Percentiles rank a stretch among this genome's conserved stretches.
phyloP scores from a whole-genome alignment of 768 basidiomycete genomes.

The Tylopilus vinaceipallidus region DNA sequence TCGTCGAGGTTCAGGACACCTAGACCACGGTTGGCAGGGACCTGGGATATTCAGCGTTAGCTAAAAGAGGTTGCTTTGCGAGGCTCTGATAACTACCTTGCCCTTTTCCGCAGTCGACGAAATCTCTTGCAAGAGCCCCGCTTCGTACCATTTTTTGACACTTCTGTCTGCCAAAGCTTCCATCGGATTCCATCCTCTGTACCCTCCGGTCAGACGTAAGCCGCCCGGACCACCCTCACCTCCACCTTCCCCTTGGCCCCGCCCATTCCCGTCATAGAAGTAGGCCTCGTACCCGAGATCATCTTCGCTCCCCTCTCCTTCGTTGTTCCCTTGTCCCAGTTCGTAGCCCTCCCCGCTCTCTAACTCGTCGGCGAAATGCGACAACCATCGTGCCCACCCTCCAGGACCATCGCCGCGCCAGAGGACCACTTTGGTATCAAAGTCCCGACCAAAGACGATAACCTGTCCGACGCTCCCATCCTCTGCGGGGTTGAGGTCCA shows the following conservation, averaged over 20 bases:
- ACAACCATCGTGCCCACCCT: constrained; percentile 96
- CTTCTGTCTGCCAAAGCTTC: constrained; percentile 94
- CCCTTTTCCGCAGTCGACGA: constrained; percentile 40
- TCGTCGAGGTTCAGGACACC: constrained; percentile 41
- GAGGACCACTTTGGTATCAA: constrained; percentile 95
- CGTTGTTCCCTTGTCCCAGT: constrained; percentile 53
- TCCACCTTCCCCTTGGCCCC: constrained; percentile 76
- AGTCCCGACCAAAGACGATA: constrained; percentile 98
- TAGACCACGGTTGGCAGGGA: constrained; percentile 43
- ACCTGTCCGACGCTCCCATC: constrained; percentile 83
- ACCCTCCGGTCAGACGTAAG: constrained; percentile 77
- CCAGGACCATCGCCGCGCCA: constrained; percentile 87
- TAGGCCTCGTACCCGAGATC: constrained; percentile 84
- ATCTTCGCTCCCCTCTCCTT: constrained; percentile 78
- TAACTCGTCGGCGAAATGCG: constrained; percentile 87
- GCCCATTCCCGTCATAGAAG: constrained; percentile 77
- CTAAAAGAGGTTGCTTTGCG: constrained; percentile 1
- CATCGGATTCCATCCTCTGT: constrained; percentile 87
- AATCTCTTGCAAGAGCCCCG: constrained; percentile 62
- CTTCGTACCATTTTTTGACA: constrained; percentile 80
- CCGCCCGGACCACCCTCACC: constrained; percentile 71
- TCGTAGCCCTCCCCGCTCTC: constrained; percentile 90
- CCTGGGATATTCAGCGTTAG: constrained; percentile 32
- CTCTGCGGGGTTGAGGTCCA: constrained; percentile 88
- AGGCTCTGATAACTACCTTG: constrained; percentile 42